Conservation (phyloP, 371 early-diverging fungal genomes). For the Rhizopus microsporus region DNA sequence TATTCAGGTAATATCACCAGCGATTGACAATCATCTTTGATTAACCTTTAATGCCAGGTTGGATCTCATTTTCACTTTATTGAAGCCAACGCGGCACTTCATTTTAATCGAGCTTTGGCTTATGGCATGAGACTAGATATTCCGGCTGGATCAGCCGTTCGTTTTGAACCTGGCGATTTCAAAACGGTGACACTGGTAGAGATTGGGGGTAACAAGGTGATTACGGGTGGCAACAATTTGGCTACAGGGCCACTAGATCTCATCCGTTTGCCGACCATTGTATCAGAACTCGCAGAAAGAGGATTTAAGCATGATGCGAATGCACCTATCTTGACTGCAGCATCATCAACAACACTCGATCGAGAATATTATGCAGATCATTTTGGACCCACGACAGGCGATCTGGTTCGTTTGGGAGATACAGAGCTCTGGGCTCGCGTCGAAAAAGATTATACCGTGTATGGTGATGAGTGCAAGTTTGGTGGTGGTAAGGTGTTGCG, state of each 20-base stretch:
- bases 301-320: constrained; percentile 65
- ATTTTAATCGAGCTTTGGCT: constrained; percentile 80
- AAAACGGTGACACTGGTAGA: constrained; percentile 79
- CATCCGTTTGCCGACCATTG: constrained; percentile 42
- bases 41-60: constrained; percentile 35
- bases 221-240: constrained; percentile 83
- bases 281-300: constrained; percentile 37
- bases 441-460: constrained; percentile 83
- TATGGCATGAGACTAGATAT: constrained; percentile 90
- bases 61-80: constrained; percentile 95
- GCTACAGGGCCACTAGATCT: constrained; percentile 74
- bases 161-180: constrained; percentile 84
- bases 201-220: constrained; percentile 80
- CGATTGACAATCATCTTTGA: not conserved
- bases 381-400: constrained; percentile 92
- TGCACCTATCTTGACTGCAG: constrained; percentile 41
- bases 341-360: constrained; percentile 62
- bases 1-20: constrained; percentile 57
- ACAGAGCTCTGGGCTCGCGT: constrained; percentile 83
- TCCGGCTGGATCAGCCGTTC: constrained; percentile 77
- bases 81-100: constrained; percentile 78
- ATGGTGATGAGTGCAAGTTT: constrained; percentile 93
- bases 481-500: constrained; percentile 86
- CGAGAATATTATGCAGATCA: constrained; percentile 82
- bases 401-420: constrained; percentile 84